Conservation (phyloP, 208 protist species). For the Dictyostelium gargantuum region DNA sequence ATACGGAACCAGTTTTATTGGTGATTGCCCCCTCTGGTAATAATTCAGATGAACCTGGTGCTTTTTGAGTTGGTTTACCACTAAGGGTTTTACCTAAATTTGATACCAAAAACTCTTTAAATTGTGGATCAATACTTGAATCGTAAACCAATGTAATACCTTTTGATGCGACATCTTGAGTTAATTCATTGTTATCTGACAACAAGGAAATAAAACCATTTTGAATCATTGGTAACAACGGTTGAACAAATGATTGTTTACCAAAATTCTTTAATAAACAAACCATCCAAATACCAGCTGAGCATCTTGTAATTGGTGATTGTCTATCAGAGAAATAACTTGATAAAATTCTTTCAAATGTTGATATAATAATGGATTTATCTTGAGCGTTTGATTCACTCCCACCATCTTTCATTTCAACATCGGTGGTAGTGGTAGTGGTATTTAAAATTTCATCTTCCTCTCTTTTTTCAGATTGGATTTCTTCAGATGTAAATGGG, state of each 20-base stretch:
- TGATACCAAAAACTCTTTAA: constrained; percentile 70
- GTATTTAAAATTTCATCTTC: neutral
- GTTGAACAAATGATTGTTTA: neutral
- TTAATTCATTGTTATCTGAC: constrained; percentile 68
- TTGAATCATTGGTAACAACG: constrained; percentile 11
- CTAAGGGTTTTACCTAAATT: constrained; percentile 55
- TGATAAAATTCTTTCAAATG: constrained; percentile 30
- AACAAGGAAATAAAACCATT: constrained; percentile 55
- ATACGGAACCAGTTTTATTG: constrained; percentile 53
- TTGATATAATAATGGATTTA: neutral
- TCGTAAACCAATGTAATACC: constrained; percentile 78
- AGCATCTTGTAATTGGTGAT: constrained; percentile 62
- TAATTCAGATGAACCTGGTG: constrained; percentile 56
- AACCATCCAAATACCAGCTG: constrained; percentile 60
- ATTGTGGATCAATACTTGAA: constrained; percentile 16
- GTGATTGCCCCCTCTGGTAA: constrained; percentile 69
- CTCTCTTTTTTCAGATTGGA: neutral
- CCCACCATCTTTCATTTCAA: neutral
- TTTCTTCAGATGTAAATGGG: constrained; percentile 33
- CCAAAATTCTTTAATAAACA: constrained; percentile 59
- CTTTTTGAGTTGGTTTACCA: constrained; percentile 42
- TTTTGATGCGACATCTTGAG: constrained; percentile 77
- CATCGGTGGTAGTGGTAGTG: neutral
- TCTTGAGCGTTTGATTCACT: too few relatives aligned
- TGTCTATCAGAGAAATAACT: constrained; percentile 62